Percentiles rank a stretch among this genome's conserved stretches.
Conservation (phyloP, 1,284 basidiomycete species). For the Peniophora sp. region DNA sequence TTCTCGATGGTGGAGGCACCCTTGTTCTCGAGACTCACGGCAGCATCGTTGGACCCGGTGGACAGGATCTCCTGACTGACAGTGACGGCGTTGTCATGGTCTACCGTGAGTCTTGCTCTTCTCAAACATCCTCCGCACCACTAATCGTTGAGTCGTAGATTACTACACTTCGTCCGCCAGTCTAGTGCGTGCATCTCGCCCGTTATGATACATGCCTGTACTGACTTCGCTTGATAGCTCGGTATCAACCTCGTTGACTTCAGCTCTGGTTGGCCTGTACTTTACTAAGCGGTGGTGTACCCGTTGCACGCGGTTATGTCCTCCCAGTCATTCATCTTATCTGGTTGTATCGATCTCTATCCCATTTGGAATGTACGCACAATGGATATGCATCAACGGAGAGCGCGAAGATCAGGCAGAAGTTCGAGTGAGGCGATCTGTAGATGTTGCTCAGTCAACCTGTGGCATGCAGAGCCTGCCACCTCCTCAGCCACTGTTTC, state of each 20-base stretch:
- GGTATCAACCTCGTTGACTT: slow-evolving; percentile 1
- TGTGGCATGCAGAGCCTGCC: no score
- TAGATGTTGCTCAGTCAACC: no score
- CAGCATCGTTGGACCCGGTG: slow-evolving; percentile 38
- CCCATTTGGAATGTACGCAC: no score
- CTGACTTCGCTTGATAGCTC: not conserved
- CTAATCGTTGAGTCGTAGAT: slow-evolving; percentile 22
- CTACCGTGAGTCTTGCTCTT: slow-evolving; percentile 27
- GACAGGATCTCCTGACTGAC: slow-evolving; percentile 30
- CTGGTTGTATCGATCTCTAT: no score
- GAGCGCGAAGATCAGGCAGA: no score
- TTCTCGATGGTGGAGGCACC: slow-evolving; percentile 46
- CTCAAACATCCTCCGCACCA: slow-evolving; percentile 13
- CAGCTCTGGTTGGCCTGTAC: not conserved
- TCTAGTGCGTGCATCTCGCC: slow-evolving; percentile 7
- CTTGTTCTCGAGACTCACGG: slow-evolving; percentile 41
- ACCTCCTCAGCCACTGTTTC: no score
- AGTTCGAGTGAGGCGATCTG: no score
- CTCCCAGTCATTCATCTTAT: no score
- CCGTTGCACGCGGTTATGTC: no score
- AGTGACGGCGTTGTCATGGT: slow-evolving; percentile 30
- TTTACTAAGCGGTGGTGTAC: not conserved
- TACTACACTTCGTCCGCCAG: slow-evolving; percentile 35
- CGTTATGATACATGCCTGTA: no score
- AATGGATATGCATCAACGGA: no score